Evolutionary conservation across 257 asterid genomes (phyloP).

Genomic region (Solanum tacnaense): DNA sequence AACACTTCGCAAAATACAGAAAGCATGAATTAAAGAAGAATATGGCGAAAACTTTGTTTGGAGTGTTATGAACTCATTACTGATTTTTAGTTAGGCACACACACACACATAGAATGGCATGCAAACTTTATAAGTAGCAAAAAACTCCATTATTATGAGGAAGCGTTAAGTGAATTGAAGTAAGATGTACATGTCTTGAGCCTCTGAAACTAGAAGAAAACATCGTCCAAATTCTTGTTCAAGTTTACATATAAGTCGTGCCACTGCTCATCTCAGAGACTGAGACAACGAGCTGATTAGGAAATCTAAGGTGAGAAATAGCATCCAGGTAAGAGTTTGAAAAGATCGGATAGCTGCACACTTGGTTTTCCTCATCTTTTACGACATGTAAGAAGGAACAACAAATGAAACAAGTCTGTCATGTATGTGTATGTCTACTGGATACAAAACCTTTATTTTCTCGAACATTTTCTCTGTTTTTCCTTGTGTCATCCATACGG

Average conservation of each 20-base stretch:
- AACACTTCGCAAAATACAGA: neutral
- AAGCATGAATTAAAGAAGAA: neutral
- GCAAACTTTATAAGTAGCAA: neutral
- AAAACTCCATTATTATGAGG: neutral
- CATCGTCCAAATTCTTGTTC: neutral
- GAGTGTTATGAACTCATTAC: neutral
- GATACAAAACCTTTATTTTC: neutral
- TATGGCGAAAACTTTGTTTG: neutral
- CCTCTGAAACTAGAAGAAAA: neutral
- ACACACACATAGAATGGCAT: neutral
- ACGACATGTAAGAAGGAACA: neutral
- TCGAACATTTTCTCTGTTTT: neutral
- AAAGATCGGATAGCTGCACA: neutral
- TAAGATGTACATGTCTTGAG: neutral
- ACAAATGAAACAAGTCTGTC: neutral
- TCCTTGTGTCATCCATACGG: neutral
- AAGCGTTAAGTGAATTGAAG: neutral
- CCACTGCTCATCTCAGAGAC: neutral
- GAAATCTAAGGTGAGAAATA: neutral
- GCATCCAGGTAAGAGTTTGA: neutral
- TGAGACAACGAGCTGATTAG: neutral
- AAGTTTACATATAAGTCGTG: neutral
- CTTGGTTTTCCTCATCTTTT: neutral
- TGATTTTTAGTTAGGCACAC: neutral
- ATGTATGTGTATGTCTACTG: neutral